Evolutionary conservation across 2,329 filamentous ascomycete genomes (phyloP).

Genomic region (Penicillium sp.): DNA sequence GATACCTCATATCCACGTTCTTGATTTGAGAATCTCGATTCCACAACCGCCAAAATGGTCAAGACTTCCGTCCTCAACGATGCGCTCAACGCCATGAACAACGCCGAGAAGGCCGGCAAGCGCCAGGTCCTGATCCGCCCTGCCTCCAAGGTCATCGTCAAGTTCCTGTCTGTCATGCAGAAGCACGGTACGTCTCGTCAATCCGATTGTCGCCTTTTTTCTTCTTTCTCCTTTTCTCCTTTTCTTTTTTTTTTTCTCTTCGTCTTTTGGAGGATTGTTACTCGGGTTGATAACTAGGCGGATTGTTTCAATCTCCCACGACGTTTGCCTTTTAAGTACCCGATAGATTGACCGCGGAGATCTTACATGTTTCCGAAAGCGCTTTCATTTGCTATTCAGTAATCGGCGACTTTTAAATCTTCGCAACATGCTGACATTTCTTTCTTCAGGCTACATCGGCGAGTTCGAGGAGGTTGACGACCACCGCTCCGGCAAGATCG

Average conservation of each 20-base stretch:
- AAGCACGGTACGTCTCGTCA: slow-evolving; percentile 79
- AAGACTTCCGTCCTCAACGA: slow-evolving; percentile 99
- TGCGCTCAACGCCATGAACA: slow-evolving; percentile 99
- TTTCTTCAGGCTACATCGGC: slow-evolving; percentile 82
- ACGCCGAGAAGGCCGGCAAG: slow-evolving; percentile 99
- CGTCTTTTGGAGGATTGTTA: slow-evolving; percentile 21
- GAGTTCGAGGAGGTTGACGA: slow-evolving; percentile 99
- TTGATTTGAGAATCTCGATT: slow-evolving; percentile 54
- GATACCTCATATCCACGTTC: slow-evolving; percentile 40
- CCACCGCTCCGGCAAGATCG: slow-evolving; percentile 99
- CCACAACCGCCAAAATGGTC: slow-evolving; percentile 82
- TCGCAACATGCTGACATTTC: slow-evolving; percentile 74
- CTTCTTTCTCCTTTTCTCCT: slow-evolving; percentile 13
- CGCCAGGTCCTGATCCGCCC: slow-evolving; percentile 98
- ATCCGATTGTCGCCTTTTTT: neutral
- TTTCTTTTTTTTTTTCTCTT: slow-evolving; percentile 5
- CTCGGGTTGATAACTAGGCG: slow-evolving; percentile 99
- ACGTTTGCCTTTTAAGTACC: slow-evolving; percentile 99
- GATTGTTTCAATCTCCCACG: slow-evolving; percentile 80
- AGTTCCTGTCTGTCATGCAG: slow-evolving; percentile 99
- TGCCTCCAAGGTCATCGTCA: slow-evolving; percentile 98
- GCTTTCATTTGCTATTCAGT: slow-evolving; percentile 48
- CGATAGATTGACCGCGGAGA: slow-evolving; percentile 90
- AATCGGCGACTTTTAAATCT: slow-evolving; percentile 91
- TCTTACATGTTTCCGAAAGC: slow-evolving; percentile 92